phyloP scores from a whole-genome alignment of 2,329 filamentous ascomycete species.

The Arthrobotrys musiformis region DNA sequence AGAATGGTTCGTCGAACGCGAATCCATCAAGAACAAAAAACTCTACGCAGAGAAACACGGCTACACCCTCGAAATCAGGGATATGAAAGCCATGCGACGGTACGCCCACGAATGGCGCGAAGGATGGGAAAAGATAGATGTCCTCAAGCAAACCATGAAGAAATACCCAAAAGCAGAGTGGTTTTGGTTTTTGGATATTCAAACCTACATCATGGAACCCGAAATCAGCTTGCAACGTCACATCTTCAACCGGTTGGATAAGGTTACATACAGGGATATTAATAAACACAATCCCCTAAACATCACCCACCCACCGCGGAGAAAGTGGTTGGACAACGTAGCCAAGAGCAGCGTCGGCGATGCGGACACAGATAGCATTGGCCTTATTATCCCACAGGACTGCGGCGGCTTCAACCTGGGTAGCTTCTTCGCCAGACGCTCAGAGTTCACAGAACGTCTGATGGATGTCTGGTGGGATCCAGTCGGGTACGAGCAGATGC shows the following conservation, averaged over 20 bases:
- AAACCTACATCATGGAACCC: slow-evolving; percentile 98
- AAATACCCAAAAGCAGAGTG: slow-evolving; percentile 97
- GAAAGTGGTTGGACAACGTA: slow-evolving; percentile 76
- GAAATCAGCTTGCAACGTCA: slow-evolving; percentile 88
- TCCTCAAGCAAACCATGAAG: slow-evolving; percentile 83
- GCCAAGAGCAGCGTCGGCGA: slow-evolving; percentile 80
- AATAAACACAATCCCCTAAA: slow-evolving; percentile 96
- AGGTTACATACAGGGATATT: slow-evolving; percentile 89
- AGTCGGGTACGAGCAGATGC: slow-evolving; percentile 95
- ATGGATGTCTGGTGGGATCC: slow-evolving; percentile 99
- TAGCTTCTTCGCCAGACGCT: slow-evolving; percentile 89
- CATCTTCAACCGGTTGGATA: slow-evolving; percentile 81
- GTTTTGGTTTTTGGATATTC: slow-evolving; percentile 99
- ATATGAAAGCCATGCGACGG: slow-evolving; percentile 98
- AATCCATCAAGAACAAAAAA: slow-evolving; percentile 94
- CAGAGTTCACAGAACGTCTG: slow-evolving; percentile 87
- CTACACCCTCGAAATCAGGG: slow-evolving; percentile 93
- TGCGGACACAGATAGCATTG: slow-evolving; percentile 79
- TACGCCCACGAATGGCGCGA: slow-evolving; percentile 99
- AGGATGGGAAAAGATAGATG: slow-evolving; percentile 97
- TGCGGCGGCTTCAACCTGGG: slow-evolving; percentile 96
- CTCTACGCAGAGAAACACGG: slow-evolving; percentile 89
- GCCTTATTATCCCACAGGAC: slow-evolving; percentile 90
- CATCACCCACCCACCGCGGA: slow-evolving; percentile 76
- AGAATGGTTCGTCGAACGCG: slow-evolving; percentile 97